Evolutionary conservation across 345 rosid genomes (phyloP).

Genomic region (Carallia brachiata): DNA sequence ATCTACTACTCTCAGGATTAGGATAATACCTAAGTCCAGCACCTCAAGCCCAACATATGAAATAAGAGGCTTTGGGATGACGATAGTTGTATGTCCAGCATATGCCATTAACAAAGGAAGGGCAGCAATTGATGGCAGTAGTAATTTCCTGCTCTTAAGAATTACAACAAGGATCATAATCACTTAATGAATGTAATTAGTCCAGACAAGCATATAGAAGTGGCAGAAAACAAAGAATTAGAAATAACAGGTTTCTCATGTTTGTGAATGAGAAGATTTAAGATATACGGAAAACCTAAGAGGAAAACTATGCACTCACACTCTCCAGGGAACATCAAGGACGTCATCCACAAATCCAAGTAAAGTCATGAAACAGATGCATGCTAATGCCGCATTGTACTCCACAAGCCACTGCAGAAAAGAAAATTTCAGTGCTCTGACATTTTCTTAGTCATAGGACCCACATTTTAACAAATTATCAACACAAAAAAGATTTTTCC

Average conservation of each 20-base stretch:
- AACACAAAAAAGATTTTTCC: background rate
- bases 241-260: background rate
- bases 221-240: constrained; percentile 2
- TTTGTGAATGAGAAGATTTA: background rate
- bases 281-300: constrained; percentile 4
- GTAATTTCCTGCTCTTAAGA: constrained; percentile 67
- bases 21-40: constrained; percentile 74
- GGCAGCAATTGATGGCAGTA: constrained; percentile 90
- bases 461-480: background rate
- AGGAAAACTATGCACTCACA: constrained; percentile 58
- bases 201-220: background rate
- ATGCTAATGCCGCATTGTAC: constrained; percentile 93
- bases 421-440: constrained; percentile 10
- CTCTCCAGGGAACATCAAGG: constrained; percentile 99
- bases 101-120: constrained; percentile 97
- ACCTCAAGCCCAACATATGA: constrained; percentile 73
- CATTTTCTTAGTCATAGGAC: constrained; percentile 1
- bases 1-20: background rate
- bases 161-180: constrained; percentile 15
- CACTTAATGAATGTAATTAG: background rate
- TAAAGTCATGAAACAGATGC: constrained; percentile 94
- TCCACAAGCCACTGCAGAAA: constrained; percentile 93
- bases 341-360: constrained; percentile 97
- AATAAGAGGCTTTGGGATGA: constrained; percentile 91
- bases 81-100: constrained; percentile 95